These are phyloP conservation scores for Brassica cretica DNA, from an alignment of 345 rosid species.

Conservation along the genomic window DNA sequence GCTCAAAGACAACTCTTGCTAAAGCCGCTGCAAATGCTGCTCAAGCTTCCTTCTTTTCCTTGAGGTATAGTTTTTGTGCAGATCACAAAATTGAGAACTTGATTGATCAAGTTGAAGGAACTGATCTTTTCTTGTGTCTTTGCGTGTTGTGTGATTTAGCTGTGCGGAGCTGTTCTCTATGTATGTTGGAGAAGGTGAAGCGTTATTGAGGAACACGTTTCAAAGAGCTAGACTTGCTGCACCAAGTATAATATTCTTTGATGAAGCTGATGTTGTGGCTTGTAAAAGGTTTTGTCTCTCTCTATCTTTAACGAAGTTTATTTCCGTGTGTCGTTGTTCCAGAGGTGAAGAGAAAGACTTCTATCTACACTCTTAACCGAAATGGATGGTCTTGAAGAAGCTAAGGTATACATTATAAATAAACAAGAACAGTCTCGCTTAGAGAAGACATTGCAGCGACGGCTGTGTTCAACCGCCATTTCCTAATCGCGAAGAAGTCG, in stretches of 20 bases:
- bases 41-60: conserved; percentile 87
- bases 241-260: conserved; percentile 93
- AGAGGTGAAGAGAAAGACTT: conserved; percentile 91
- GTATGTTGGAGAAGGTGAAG: conserved; percentile 99
- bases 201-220: conserved; percentile 79
- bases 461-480: conserved; percentile 62
- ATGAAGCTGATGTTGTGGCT: conserved; percentile 87
- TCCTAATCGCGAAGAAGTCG: conserved; percentile 56
- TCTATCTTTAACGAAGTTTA: background rate
- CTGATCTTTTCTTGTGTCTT: too few relatives aligned
- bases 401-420: conserved; percentile 37
- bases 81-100: too few relatives aligned
- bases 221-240: conserved; percentile 88
- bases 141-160: background rate
- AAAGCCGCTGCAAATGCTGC: conserved; percentile 97
- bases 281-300: conserved; percentile 60
- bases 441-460: conserved; percentile 74
- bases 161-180: conserved; percentile 92
- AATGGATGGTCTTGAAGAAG: conserved; percentile 95
- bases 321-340: conserved; percentile 10
- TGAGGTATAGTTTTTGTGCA: conserved; percentile 38
- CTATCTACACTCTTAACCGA: conserved; percentile 86
- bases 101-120: too few relatives aligned
- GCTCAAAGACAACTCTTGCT: conserved; percentile 95
- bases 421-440: conserved; percentile 51